Conservation (phyloP, 371 early-diverging fungal genomes). For the Mortierella sp. region DNA sequence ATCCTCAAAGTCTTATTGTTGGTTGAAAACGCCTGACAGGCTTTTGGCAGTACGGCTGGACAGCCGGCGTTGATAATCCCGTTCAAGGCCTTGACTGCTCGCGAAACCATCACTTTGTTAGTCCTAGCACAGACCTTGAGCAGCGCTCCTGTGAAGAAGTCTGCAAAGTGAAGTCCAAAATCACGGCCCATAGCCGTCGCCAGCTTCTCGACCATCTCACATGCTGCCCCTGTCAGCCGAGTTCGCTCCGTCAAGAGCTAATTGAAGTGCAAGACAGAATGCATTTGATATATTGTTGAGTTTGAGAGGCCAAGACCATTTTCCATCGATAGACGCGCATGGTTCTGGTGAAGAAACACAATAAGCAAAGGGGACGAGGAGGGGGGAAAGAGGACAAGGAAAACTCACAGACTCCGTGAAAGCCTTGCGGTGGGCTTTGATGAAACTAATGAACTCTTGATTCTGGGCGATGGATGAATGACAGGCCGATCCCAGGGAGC, state of each 20-base stretch:
- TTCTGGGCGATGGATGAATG: slow-evolving; percentile 39
- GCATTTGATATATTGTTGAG: too few species aligned
- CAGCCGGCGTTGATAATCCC: slow-evolving; percentile 57
- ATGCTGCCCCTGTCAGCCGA: slow-evolving; percentile 63
- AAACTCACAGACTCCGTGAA: slow-evolving; percentile 35
- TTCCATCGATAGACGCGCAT: too few species aligned
- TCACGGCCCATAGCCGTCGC: slow-evolving; percentile 60
- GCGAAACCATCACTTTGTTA: slow-evolving; percentile 64
- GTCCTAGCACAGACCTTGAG: slow-evolving; percentile 65
- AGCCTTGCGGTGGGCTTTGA: slow-evolving; percentile 47
- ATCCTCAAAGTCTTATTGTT: slow-evolving; percentile 60
- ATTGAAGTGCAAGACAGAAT: too few species aligned
- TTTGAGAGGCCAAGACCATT: too few species aligned
- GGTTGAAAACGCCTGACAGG: slow-evolving; percentile 54
- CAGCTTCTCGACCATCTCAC: slow-evolving; percentile 60
- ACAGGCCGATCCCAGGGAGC: slow-evolving; percentile 33
- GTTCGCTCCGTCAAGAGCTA: slow-evolving; percentile 68
- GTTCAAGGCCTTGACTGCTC: slow-evolving; percentile 57
- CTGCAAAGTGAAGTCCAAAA: slow-evolving; percentile 57
- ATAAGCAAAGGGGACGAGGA: background rate
- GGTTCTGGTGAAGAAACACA: background rate
- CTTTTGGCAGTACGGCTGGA: slow-evolving; percentile 54
- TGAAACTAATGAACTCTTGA: slow-evolving; percentile 38
- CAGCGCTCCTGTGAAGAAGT: slow-evolving; percentile 57
- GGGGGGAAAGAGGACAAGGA: background rate